A percentile compares a stretch with the other conserved stretches of the same genome.
phyloP scores from a whole-genome alignment of 2,329 filamentous ascomycete species.

The Pseudogymnoascus sp. region DNA sequence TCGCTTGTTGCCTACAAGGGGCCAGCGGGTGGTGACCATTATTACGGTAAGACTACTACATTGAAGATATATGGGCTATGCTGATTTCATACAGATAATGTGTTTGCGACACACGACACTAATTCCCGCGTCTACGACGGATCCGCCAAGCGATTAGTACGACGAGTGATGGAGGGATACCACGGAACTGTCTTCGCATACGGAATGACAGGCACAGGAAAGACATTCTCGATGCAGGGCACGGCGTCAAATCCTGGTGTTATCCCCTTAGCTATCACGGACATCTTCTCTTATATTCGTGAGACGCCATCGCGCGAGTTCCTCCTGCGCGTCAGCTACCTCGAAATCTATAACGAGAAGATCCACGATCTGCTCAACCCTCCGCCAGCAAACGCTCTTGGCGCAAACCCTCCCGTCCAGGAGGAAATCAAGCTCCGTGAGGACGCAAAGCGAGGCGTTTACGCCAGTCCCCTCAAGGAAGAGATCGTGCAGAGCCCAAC shows the following conservation, averaged over 20 bases:
- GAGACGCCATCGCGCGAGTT: conserved; percentile 95
- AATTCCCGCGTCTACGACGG: conserved; percentile 94
- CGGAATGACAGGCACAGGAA: conserved; percentile 97
- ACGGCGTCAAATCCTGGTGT: conserved; percentile 92
- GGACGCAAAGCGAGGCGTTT: conserved; percentile 92
- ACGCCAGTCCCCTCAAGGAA: conserved; percentile 91
- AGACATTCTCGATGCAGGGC: conserved; percentile 99
- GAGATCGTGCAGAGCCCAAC: conserved; percentile 98
- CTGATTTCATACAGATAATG: conserved; percentile 61
- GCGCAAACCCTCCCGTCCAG: conserved; percentile 47
- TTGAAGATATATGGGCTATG: neutral
- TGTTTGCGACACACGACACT: conserved; percentile 88
- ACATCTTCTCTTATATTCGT: conserved; percentile 98
- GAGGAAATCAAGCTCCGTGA: conserved; percentile 97
- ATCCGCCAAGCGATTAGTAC: conserved; percentile 84
- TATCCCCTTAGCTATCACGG: conserved; percentile 92
- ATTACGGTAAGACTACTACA: conserved; percentile 60
- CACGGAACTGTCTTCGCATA: conserved; percentile 98
- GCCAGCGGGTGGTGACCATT: conserved; percentile 85
- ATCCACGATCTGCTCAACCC: conserved; percentile 89
- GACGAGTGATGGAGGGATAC: conserved; percentile 97
- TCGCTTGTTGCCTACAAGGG: conserved; percentile 77
- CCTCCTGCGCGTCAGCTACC: conserved; percentile 86
- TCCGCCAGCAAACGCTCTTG: conserved; percentile 48
- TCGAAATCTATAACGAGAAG: conserved; percentile 98